Evolutionary conservation across 257 asterid genomes (phyloP).

Genomic region (Apocynum venetum): DNA sequence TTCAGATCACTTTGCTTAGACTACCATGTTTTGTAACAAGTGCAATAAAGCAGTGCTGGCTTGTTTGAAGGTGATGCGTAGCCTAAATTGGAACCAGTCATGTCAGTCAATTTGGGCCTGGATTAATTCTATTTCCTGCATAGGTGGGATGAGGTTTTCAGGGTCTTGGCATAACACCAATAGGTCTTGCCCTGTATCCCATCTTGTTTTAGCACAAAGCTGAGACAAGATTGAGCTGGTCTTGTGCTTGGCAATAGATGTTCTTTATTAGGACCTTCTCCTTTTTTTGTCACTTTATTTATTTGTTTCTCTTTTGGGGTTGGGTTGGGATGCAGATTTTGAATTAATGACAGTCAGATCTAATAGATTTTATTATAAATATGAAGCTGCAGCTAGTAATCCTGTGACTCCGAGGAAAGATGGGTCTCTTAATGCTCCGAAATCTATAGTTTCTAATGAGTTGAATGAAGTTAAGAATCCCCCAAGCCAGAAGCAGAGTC

Average conservation of each 20-base stretch:
- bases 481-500: constrained; percentile 57
- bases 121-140: background rate
- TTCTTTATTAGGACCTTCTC: background rate
- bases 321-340: background rate
- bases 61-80: background rate
- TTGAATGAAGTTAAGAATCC: constrained; percentile 44
- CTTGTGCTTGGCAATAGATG: background rate
- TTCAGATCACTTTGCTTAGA: background rate
- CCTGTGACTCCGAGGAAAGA: constrained; percentile 41
- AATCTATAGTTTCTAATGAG: constrained; percentile 42
- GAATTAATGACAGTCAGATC: background rate
- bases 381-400: constrained; percentile 70
- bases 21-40: background rate
- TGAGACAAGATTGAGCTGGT: background rate
- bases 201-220: background rate
- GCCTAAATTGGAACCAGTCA: background rate
- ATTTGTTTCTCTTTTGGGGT: background rate
- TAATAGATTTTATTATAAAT: constrained; percentile 3
- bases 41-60: background rate
- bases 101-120: background rate
- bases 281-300: background rate
- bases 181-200: background rate
- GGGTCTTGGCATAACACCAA: background rate
- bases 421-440: constrained; percentile 44
- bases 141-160: background rate